These are phyloP conservation scores for Echinochloa phyllopogon DNA, from an alignment of 176 grass and related monocot species.

Conservation along the genomic window DNA sequence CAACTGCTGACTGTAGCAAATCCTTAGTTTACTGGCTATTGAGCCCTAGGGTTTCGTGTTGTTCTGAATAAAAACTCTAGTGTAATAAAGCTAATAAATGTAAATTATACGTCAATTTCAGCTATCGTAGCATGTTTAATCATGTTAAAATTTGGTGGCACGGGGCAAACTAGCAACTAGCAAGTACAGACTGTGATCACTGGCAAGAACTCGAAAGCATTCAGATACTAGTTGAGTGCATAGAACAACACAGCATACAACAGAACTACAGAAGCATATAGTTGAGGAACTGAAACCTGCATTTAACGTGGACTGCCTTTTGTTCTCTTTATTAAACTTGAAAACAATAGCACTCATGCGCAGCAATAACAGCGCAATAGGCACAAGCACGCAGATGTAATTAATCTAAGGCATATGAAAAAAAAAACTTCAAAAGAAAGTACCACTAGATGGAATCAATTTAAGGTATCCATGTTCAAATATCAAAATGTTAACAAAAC, in stretches of 20 bases:
- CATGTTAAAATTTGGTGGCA: neutral
- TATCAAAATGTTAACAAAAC: neutral
- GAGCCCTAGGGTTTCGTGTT: neutral
- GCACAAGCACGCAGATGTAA: neutral
- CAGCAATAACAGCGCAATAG: neutral
- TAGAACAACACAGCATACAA: neutral
- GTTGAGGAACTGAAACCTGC: neutral
- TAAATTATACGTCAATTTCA: neutral
- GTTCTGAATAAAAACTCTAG: neutral
- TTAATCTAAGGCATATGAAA: neutral
- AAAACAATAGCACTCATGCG: neutral
- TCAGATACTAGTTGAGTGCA: neutral
- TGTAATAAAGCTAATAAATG: conserved; percentile 37
- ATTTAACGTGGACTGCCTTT: neutral
- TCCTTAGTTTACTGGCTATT: neutral
- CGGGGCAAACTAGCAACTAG: neutral
- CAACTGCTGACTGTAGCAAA: neutral
- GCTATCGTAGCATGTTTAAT: neutral
- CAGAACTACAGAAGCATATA: neutral
- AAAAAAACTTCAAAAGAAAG: neutral
- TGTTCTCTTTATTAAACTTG: neutral
- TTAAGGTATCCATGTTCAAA: neutral
- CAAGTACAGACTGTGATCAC: too few species aligned
- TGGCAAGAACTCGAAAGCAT: too few species aligned
- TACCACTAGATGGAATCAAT: neutral